A percentile compares a stretch with the other conserved stretches of the same genome.
These are phyloP conservation scores for Naganishia kalamii DNA, from an alignment of 768 basidiomycete genomes.

Conservation along the genomic window DNA sequence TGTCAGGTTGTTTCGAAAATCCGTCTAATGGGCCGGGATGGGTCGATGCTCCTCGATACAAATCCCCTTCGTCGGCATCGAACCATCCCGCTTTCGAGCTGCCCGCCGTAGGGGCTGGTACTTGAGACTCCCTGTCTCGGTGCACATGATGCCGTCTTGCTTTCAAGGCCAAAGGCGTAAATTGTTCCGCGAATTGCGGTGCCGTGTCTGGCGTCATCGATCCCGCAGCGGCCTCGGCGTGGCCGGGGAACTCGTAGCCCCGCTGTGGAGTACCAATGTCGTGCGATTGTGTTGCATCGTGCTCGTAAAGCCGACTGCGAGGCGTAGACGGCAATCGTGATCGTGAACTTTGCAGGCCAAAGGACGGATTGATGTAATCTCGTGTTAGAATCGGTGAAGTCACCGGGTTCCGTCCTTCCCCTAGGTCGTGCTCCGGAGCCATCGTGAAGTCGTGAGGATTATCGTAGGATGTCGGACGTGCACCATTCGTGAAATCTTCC, in stretches of 20 bases:
- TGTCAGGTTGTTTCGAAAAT: slow-evolving; percentile 20
- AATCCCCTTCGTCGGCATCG: slow-evolving; percentile 8
- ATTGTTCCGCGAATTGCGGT: slow-evolving; percentile 39
- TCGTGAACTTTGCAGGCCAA: background rate
- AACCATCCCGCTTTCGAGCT: background rate
- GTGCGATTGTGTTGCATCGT: background rate
- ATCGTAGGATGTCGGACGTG: background rate
- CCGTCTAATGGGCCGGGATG: slow-evolving; percentile 8
- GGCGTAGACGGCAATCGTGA: background rate
- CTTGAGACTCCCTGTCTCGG: slow-evolving; percentile 28
- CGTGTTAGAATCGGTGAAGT: background rate
- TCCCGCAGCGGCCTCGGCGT: background rate
- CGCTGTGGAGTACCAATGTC: background rate
- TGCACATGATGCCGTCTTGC: slow-evolving; percentile 29
- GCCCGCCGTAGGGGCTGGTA: background rate
- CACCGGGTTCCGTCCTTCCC: background rate
- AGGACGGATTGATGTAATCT: background rate
- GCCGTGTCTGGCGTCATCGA: background rate
- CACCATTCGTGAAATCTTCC: background rate
- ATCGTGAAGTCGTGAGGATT: background rate
- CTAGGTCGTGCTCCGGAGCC: background rate
- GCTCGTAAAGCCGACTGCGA: background rate
- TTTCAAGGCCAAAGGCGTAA: slow-evolving; percentile 33
- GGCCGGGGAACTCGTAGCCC: background rate
- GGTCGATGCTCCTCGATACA: slow-evolving; percentile 4